Conservation (phyloP, 2,329 filamentous ascomycete genomes). For the Claviceps spartinae region DNA sequence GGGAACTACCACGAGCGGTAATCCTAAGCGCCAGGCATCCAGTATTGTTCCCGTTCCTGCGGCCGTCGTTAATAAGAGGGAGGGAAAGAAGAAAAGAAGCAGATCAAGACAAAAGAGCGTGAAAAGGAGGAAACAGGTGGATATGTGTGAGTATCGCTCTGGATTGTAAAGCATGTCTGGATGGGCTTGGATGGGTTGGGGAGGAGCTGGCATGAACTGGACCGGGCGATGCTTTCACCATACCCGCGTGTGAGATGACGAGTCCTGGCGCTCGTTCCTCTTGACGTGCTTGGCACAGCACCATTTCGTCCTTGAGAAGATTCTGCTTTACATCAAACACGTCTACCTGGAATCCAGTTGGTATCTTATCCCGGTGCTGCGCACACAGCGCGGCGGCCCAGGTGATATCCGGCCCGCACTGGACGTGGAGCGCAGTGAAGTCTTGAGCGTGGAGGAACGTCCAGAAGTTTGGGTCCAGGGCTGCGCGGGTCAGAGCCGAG, state of each 20-base stretch:
- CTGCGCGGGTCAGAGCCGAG: constrained; percentile 51
- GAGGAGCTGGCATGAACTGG: no score
- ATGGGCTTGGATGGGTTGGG: no score
- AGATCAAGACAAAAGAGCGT: not conserved
- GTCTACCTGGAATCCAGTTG: constrained; percentile 13
- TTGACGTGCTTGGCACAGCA: constrained; percentile 32
- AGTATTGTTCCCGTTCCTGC: constrained; percentile 81
- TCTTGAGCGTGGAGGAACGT: constrained; percentile 38
- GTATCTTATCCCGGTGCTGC: constrained; percentile 12
- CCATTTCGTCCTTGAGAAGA: constrained; percentile 35
- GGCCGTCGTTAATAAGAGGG: no score
- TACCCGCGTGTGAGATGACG: constrained; percentile 82
- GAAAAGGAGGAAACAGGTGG: no score
- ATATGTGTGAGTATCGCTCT: no score
- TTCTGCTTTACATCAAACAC: constrained; percentile 21
- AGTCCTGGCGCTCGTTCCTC: constrained; percentile 47
- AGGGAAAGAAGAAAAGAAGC: not conserved
- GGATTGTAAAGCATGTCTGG: no score
- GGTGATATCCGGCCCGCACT: constrained; percentile 59
- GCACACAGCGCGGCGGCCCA: constrained; percentile 17
- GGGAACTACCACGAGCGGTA: constrained; percentile 78
- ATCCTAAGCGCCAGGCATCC: constrained; percentile 58
- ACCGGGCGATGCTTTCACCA: not conserved
- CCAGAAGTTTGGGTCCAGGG: constrained; percentile 51
- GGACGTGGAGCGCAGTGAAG: constrained; percentile 63